These are phyloP conservation scores for Boletus rex-veris DNA, from an alignment of 768 basidiomycete genomes.

Conservation along the genomic window DNA sequence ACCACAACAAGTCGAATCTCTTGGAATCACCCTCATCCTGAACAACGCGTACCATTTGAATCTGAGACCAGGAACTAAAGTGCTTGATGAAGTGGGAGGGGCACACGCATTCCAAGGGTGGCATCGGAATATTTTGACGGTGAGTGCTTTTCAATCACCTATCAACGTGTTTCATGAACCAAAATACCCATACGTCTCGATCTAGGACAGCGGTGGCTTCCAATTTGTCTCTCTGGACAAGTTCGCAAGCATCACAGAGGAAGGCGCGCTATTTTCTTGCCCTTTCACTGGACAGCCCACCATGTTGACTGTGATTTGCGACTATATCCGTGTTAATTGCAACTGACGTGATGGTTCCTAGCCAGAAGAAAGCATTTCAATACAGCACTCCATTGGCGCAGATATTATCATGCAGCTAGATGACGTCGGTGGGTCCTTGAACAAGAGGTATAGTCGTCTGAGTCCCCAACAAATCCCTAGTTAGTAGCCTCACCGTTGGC, in stretches of 20 bases:
- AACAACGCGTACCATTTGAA: constrained; percentile 92
- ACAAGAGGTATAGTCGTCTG: not conserved
- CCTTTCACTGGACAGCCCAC: constrained; percentile 87
- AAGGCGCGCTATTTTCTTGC: constrained; percentile 81
- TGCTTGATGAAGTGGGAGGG: constrained; percentile 72
- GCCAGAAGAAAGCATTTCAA: constrained; percentile 90
- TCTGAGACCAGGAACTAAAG: constrained; percentile 74
- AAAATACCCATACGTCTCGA: not conserved
- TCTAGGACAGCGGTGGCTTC: constrained; percentile 85
- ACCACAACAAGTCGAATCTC: constrained; percentile 74
- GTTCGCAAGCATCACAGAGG: constrained; percentile 83
- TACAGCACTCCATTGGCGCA: constrained; percentile 87
- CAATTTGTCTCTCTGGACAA: constrained; percentile 83
- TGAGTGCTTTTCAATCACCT: constrained; percentile 30
- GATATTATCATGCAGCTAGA: constrained; percentile 96
- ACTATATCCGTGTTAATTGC: not conserved
- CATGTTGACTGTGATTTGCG: constrained; percentile 69
- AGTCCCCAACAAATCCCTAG: constrained; percentile 34
- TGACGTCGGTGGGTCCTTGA: constrained; percentile 67
- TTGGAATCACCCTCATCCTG: constrained; percentile 79
- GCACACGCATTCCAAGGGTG: constrained; percentile 92
- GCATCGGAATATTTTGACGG: constrained; percentile 81
- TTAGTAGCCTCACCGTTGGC: constrained; percentile 76
- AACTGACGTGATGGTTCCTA: constrained; percentile 28
- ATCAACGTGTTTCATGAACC: not conserved